Percentiles rank a stretch among this genome's conserved stretches.
phyloP scores from a whole-genome alignment of 768 basidiomycete genomes.

The Boletus sp. region DNA sequence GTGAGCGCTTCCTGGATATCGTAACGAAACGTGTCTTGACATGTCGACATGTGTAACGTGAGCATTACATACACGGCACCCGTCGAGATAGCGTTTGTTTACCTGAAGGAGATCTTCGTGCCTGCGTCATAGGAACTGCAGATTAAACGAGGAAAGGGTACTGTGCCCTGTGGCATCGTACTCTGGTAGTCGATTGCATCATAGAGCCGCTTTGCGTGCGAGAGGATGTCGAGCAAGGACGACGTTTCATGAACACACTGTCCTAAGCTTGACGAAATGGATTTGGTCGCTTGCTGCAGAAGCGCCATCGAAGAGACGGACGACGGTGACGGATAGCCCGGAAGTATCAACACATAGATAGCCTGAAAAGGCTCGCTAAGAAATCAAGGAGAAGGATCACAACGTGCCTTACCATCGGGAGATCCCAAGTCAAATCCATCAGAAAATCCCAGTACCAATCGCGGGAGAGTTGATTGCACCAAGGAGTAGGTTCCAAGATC shows the following conservation, averaged over 20 bases:
- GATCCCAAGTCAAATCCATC: constrained; percentile 28
- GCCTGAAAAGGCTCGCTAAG: constrained; percentile 17
- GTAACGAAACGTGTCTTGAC: constrained; percentile 20
- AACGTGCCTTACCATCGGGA: constrained; percentile 33
- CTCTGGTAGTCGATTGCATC: constrained; percentile 20
- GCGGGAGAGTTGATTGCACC: constrained; percentile 10
- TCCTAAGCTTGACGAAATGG: constrained; percentile 17
- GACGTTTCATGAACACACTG: constrained; percentile 3
- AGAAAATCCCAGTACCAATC: constrained; percentile 40
- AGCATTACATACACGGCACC: neutral
- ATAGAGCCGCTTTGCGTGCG: constrained; percentile 21
- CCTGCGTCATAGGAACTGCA: constrained; percentile 10
- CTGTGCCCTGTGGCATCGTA: constrained; percentile 17
- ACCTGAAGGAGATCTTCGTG: constrained; percentile 31
- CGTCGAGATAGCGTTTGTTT: neutral
- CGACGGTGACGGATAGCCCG: constrained; percentile 26
- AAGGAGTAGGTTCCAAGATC: constrained; percentile 28
- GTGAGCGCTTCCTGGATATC: constrained; percentile 19
- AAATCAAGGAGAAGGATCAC: neutral
- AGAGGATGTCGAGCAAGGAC: constrained; percentile 13
- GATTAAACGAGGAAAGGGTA: constrained; percentile 16
- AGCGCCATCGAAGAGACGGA: constrained; percentile 35
- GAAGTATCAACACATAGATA: constrained; percentile 22
- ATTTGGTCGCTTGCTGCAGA: constrained; percentile 32
- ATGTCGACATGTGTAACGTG: neutral